Evolutionary conservation across 2,329 filamentous ascomycete species (phyloP).

Genomic region (Calycina marina): DNA sequence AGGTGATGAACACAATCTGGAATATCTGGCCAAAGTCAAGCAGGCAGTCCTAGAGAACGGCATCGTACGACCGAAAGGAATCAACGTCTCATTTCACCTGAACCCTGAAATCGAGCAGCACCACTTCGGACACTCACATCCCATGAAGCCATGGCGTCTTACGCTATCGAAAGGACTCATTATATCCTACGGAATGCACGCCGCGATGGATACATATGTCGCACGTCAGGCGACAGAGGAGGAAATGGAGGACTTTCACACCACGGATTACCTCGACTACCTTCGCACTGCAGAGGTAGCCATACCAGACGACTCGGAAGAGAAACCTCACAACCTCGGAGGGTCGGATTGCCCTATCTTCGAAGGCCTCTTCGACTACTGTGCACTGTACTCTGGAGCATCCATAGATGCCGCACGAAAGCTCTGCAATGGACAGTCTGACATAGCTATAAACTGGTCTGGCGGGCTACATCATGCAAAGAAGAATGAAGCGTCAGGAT

Average conservation of each 20-base stretch:
- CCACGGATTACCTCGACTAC: conserved; percentile 81
- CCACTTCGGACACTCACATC: conserved; percentile 92
- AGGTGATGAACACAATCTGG: conserved; percentile 16
- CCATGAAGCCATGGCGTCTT: conserved; percentile 97
- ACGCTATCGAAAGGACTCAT: conserved; percentile 92
- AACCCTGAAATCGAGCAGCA: conserved; percentile 91
- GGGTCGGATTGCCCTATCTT: conserved; percentile 94
- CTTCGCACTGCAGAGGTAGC: conserved; percentile 57
- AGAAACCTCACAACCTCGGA: conserved; percentile 61
- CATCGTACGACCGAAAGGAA: conserved; percentile 68
- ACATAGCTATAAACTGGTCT: conserved; percentile 97
- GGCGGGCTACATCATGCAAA: conserved; percentile 95
- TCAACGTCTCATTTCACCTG: conserved; percentile 89
- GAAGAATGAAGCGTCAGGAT: conserved; percentile 82
- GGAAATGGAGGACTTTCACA: conserved; percentile 78
- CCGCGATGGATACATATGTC: conserved; percentile 90
- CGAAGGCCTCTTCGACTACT: conserved; percentile 89
- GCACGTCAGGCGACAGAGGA: conserved; percentile 74
- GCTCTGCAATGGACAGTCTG: conserved; percentile 70
- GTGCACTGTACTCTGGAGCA: conserved; percentile 80
- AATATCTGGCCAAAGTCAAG: conserved; percentile 14
- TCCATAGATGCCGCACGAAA: conserved; percentile 85
- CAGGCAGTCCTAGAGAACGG: conserved; percentile 37
- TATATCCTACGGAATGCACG: conserved; percentile 87
- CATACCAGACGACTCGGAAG: conserved; percentile 49